Conservation (phyloP, 805 yeast genomes). For the Metschnikowia borealis region DNA sequence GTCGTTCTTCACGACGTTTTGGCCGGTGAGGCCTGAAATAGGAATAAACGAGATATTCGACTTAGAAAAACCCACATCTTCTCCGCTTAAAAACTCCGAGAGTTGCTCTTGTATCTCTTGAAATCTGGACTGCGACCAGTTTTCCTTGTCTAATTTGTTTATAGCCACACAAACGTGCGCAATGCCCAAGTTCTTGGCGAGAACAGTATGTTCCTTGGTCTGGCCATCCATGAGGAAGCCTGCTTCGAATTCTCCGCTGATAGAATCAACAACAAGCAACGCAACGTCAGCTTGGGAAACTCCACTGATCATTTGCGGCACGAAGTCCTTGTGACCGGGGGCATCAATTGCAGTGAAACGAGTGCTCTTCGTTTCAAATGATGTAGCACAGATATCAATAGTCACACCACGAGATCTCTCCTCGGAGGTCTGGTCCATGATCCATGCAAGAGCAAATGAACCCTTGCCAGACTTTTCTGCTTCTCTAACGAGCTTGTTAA, state of each 20-base stretch:
- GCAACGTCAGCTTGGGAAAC: slow-evolving; percentile 77
- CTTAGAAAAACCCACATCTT: slow-evolving; percentile 46
- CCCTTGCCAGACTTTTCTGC: slow-evolving; percentile 67
- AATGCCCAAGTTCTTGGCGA: slow-evolving; percentile 67
- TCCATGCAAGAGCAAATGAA: slow-evolving; percentile 83
- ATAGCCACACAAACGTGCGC: slow-evolving; percentile 56
- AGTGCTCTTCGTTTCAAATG: slow-evolving; percentile 52
- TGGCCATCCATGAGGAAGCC: slow-evolving; percentile 69
- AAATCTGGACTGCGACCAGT: slow-evolving; percentile 54
- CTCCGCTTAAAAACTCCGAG: slow-evolving; percentile 44
- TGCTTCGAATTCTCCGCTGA: slow-evolving; percentile 63
- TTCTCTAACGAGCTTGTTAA: slow-evolving; percentile 60
- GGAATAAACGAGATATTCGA: slow-evolving; percentile 54
- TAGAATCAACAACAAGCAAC: slow-evolving; percentile 64
- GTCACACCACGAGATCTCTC: slow-evolving; percentile 77
- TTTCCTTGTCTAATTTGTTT: slow-evolving; percentile 65
- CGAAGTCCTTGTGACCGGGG: slow-evolving; percentile 80
- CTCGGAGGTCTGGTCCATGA: slow-evolving; percentile 75
- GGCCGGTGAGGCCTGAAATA: slow-evolving; percentile 65
- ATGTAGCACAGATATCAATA: slow-evolving; percentile 68
- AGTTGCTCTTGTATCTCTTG: slow-evolving; percentile 48
- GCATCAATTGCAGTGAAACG: slow-evolving; percentile 75
- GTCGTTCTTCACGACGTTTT: slow-evolving; percentile 51
- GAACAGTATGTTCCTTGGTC: slow-evolving; percentile 71
- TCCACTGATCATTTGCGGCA: slow-evolving; percentile 84